A percentile compares a stretch with the other conserved stretches of the same genome.
phyloP scores from a whole-genome alignment of 139 green algal genomes.

The Asterochloris sp. region DNA sequence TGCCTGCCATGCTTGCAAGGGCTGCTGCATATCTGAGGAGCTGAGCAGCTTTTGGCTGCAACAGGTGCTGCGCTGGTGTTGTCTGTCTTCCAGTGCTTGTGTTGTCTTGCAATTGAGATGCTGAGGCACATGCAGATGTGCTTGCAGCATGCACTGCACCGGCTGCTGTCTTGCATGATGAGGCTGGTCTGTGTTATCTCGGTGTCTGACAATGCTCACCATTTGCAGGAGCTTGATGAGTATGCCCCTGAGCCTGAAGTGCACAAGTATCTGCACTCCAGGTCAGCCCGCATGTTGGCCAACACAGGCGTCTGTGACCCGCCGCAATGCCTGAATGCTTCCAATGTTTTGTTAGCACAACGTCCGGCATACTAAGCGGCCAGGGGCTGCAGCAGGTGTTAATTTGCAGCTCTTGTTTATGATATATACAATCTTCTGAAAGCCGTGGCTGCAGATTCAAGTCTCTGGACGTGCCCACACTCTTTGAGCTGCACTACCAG shows the following conservation, averaged over 20 bases:
- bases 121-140: background rate
- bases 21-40: no score
- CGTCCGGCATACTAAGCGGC: background rate
- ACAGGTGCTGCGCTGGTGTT: no score
- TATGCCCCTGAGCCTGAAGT: conserved; percentile 75
- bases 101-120: background rate
- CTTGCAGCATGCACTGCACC: no score
- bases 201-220: background rate
- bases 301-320: background rate
- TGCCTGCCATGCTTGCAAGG: no score
- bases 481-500: conserved; percentile 94
- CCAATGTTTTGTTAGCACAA: no score
- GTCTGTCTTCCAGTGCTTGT: no score
- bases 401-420: no score
- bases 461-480: conserved; percentile 47
- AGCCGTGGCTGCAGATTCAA: conserved; percentile 35
- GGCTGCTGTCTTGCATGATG: background rate
- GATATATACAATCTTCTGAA: no score
- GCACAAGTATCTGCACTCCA: conserved; percentile 54
- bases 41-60: no score
- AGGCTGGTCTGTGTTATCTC: background rate
- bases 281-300: conserved; percentile 3
- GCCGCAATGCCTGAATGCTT: background rate
- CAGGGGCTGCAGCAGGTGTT: background rate
- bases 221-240: conserved; percentile 56